Evolutionary conservation across 2,329 filamentous ascomycete species (phyloP).

Genomic region (Sphaerulina musiva): DNA sequence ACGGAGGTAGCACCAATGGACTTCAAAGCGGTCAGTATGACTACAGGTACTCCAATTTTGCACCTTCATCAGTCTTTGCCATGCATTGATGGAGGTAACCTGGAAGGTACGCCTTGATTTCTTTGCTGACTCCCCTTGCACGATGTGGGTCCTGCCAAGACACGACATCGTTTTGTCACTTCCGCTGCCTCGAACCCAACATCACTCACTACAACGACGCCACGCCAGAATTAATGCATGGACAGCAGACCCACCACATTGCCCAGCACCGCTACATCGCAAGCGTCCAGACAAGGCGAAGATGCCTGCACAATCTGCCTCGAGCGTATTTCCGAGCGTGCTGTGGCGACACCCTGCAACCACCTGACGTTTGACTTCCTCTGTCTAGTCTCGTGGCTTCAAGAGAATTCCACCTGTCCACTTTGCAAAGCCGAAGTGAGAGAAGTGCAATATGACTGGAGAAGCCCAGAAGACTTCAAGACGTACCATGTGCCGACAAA

Average conservation of each 20-base stretch:
- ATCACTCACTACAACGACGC: background rate
- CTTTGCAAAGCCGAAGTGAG: constrained; percentile 57
- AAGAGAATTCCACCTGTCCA: constrained; percentile 66
- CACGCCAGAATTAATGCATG: background rate
- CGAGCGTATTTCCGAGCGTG: constrained; percentile 64
- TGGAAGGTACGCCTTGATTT: too few species aligned
- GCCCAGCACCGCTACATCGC: background rate
- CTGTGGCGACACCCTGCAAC: constrained; percentile 66
- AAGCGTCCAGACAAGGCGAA: background rate
- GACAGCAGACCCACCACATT: background rate
- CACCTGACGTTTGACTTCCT: constrained; percentile 80
- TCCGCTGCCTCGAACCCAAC: background rate
- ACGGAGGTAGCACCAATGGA: too few species aligned
- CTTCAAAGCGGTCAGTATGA: too few species aligned
- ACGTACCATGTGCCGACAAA: constrained; percentile 41
- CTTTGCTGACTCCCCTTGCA: too few species aligned
- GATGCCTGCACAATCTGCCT: constrained; percentile 82
- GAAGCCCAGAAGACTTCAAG: constrained; percentile 49
- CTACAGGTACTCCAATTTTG: too few species aligned
- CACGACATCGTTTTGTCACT: background rate
- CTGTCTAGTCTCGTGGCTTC: constrained; percentile 76
- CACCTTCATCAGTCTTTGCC: too few species aligned
- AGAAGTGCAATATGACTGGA: constrained; percentile 60
- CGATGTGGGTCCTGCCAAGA: background rate
- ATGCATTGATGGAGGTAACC: too few species aligned